Percentiles rank a stretch among this genome's conserved stretches.
phyloP scores from a whole-genome alignment of 805 yeast genomes.

The Candida orba region DNA sequence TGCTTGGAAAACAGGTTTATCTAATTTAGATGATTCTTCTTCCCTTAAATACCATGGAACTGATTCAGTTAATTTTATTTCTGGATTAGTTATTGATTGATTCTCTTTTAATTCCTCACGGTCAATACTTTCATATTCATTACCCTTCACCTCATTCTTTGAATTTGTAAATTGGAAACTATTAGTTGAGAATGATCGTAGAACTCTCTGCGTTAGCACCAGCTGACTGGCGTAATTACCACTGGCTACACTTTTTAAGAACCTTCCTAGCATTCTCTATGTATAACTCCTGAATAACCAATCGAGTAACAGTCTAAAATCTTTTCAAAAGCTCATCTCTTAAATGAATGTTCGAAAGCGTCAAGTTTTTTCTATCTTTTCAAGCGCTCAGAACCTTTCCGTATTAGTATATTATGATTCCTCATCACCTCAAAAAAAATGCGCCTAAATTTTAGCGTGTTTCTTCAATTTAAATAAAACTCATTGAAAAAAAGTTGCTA shows the following conservation, averaged over 20 bases:
- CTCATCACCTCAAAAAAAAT: neutral
- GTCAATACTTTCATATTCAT: neutral
- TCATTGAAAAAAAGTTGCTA: neutral
- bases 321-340: neutral
- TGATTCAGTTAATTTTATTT: conserved; percentile 20
- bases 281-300: neutral
- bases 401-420: neutral
- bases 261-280: neutral
- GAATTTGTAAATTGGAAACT: neutral
- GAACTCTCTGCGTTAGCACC: neutral
- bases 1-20: conserved; percentile 26
- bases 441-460: neutral
- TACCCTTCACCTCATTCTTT: neutral
- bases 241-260: neutral
- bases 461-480: no score
- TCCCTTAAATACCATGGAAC: conserved; percentile 61
- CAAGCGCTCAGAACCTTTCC: neutral
- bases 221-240: neutral
- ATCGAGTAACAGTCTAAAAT: neutral
- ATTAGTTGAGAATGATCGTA: neutral
- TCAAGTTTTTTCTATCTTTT: neutral
- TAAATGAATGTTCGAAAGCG: neutral
- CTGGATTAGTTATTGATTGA: conserved; percentile 2
- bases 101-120: conserved; percentile 15
- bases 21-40: conserved; percentile 29